phyloP scores from a whole-genome alignment of 2,329 filamentous ascomycete species.

The Epichloe sylvatica region DNA sequence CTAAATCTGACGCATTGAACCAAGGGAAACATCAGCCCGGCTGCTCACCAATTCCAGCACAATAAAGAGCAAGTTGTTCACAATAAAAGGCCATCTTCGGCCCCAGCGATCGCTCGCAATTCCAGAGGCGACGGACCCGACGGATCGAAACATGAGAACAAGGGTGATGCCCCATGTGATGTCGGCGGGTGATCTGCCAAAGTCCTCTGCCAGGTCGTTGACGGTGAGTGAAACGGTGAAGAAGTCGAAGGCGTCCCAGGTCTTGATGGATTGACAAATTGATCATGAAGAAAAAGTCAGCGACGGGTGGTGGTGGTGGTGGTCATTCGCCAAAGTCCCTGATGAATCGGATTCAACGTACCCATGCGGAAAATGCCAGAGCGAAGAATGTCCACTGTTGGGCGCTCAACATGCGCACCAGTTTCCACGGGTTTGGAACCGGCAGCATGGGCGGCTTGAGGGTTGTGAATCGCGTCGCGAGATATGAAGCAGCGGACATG shows the following conservation, averaged over 20 bases:
- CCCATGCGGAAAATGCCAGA: slow-evolving; percentile 43
- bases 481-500: slow-evolving; percentile 35
- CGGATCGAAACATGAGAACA: slow-evolving; percentile 46
- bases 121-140: slow-evolving; percentile 41
- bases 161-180: slow-evolving; percentile 53
- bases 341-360: slow-evolving; percentile 17
- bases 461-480: slow-evolving; percentile 36
- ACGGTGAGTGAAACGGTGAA: slow-evolving; percentile 50
- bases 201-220: slow-evolving; percentile 36
- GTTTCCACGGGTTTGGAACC: slow-evolving; percentile 37
- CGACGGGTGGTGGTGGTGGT: background rate
- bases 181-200: slow-evolving; percentile 39
- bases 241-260: slow-evolving; percentile 54
- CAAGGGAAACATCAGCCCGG: background rate
- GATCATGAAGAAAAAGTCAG: background rate
- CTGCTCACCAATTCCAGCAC: slow-evolving; percentile 50
- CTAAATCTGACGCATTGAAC: no score
- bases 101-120: slow-evolving; percentile 43
- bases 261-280: slow-evolving; percentile 19
- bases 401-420: slow-evolving; percentile 33
- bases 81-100: slow-evolving; percentile 57
- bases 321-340: no score
- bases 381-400: slow-evolving; percentile 43
- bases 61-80: slow-evolving; percentile 62
- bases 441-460: slow-evolving; percentile 44